phyloP scores from a whole-genome alignment of 495 filamentous ascomycete genomes.

The Jackrogersella minutella region DNA sequence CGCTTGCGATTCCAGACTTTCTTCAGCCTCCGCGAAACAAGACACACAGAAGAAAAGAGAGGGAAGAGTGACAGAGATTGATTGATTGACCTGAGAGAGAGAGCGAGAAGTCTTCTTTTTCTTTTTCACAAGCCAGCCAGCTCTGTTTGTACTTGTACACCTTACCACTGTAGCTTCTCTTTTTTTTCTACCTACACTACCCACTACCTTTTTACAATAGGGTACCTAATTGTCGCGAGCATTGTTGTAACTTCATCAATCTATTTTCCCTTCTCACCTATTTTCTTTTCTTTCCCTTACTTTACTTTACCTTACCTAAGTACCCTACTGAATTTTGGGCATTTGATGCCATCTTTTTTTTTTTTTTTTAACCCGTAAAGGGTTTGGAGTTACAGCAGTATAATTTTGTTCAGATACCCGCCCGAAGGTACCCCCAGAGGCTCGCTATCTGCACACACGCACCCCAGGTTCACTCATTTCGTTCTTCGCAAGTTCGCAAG shows the following conservation, averaged over 20 bases:
- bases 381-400: constrained; percentile 38
- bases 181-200: neutral
- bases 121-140: constrained; percentile 6
- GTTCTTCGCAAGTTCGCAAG: constrained; percentile 18
- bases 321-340: constrained; percentile 11
- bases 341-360: constrained; percentile 26
- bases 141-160: constrained; percentile 10
- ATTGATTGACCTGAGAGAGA: no score
- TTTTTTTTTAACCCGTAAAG: neutral
- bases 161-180: neutral
- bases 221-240: constrained; percentile 5
- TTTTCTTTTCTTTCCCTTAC: neutral
- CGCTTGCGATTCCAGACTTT: constrained; percentile 56
- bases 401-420: constrained; percentile 29
- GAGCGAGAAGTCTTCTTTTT: neutral
- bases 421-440: neutral
- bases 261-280: constrained; percentile 17
- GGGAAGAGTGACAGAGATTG: neutral
- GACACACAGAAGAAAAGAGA: constrained; percentile 17
- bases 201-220: neutral
- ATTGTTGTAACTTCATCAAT: constrained; percentile 6
- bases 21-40: constrained; percentile 41
- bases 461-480: constrained; percentile 17
- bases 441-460: constrained; percentile 23
- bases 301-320: no score